These are phyloP conservation scores for Trametes villosa DNA, from an alignment of 768 basidiomycete species.

Conservation along the genomic window DNA sequence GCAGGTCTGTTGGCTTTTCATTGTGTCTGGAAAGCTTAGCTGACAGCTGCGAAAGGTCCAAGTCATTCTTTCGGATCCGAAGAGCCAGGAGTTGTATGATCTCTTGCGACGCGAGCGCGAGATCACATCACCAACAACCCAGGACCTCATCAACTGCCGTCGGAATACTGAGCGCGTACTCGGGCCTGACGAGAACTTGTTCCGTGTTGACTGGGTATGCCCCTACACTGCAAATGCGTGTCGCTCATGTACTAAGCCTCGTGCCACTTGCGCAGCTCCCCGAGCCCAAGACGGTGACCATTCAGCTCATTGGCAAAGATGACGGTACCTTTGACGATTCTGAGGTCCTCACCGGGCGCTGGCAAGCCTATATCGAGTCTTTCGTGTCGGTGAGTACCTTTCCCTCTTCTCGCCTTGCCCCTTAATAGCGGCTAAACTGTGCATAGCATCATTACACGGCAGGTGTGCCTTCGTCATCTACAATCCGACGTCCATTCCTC, in stretches of 20 bases:
- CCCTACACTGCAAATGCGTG: not conserved
- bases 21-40: not conserved
- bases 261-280: conserved; percentile 54
- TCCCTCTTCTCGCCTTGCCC: not conserved
- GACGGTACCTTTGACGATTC: conserved; percentile 76
- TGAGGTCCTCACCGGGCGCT: conserved; percentile 74
- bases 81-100: conserved; percentile 75
- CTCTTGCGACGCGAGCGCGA: conserved; percentile 70
- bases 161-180: conserved; percentile 69
- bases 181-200: conserved; percentile 78
- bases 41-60: conserved; percentile 52
- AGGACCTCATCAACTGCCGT: conserved; percentile 72
- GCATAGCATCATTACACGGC: conserved; percentile 61
- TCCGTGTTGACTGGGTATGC: conserved; percentile 80
- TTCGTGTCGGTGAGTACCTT: conserved; percentile 56
- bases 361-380: conserved; percentile 80
- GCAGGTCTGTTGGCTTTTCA: conserved; percentile 54
- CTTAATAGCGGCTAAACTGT: not conserved
- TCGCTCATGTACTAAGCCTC: not conserved
- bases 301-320: conserved; percentile 81
- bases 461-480: conserved; percentile 46
- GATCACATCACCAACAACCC: conserved; percentile 60
- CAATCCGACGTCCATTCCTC: conserved; percentile 64
- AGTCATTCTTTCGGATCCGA: conserved; percentile 64
- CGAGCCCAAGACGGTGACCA: conserved; percentile 65